phyloP scores from a whole-genome alignment of 208 protist species.

The Spironucleus salmonicida region DNA sequence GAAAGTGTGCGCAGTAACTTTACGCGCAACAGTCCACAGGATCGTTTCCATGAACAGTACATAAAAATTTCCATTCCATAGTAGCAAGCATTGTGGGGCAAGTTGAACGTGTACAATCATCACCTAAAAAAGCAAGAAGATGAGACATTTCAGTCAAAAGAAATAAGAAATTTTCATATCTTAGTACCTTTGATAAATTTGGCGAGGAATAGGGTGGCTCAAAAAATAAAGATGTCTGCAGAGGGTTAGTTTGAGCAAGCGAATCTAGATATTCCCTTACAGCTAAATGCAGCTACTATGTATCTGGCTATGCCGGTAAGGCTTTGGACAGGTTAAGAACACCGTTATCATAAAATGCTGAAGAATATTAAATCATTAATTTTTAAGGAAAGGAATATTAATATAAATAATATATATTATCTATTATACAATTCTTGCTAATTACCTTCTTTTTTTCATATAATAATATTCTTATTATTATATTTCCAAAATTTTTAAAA shows the following conservation, averaged over 20 bases:
- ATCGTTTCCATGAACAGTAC: conserved; percentile 14
- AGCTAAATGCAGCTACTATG: no score
- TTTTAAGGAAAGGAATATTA: no score
- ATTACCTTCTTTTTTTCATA: no score
- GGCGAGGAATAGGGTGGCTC: neutral
- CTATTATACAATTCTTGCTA: no score
- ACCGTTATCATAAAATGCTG: no score
- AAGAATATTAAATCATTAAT: no score
- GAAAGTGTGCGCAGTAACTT: conserved; percentile 9
- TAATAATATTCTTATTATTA: no score
- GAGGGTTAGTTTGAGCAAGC: neutral
- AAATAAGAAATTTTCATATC: conserved; percentile 16
- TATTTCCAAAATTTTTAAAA: no score
- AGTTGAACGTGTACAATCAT: neutral
- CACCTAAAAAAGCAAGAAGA: neutral
- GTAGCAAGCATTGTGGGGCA: conserved; percentile 26
- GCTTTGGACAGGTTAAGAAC: no score
- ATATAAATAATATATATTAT: no score
- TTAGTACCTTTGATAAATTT: neutral
- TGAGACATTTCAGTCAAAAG: conserved; percentile 20
- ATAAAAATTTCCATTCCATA: conserved; percentile 23
- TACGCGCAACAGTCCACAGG: conserved; percentile 18
- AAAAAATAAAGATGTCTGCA: neutral
- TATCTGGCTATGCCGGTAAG: no score
- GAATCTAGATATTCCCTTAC: conserved; percentile 24